phyloP scores from a whole-genome alignment of 2,329 filamentous ascomycete species.

The Ambrosiella beaveri region DNA sequence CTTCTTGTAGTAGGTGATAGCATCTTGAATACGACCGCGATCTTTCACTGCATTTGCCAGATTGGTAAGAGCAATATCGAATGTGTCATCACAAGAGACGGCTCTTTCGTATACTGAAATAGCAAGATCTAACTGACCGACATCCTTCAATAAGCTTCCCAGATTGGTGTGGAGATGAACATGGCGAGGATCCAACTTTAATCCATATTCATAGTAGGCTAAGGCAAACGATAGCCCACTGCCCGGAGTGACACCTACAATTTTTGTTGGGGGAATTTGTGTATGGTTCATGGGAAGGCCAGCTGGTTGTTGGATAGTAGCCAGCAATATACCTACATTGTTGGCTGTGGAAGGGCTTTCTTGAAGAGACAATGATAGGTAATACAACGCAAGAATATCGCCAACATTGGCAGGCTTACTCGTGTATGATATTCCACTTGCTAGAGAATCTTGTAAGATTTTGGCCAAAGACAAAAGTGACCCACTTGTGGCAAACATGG shows the following conservation, averaged over 20 bases:
- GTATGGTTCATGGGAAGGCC: slow-evolving; percentile 15
- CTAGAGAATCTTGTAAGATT: slow-evolving; percentile 93
- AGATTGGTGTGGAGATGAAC: slow-evolving; percentile 95
- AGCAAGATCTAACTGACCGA: slow-evolving; percentile 77
- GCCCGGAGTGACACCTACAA: slow-evolving; percentile 54
- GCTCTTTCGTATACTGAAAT: slow-evolving; percentile 97
- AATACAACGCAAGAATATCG: slow-evolving; percentile 88
- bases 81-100: slow-evolving; percentile 78
- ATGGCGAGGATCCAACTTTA: slow-evolving; percentile 71
- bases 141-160: slow-evolving; percentile 87
- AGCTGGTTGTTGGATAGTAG: slow-evolving; percentile 61
- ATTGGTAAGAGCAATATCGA: slow-evolving; percentile 93
- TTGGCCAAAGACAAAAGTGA: slow-evolving; percentile 87
- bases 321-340: slow-evolving; percentile 93
- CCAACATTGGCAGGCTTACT: slow-evolving; percentile 54
- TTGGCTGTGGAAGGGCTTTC: slow-evolving; percentile 96
- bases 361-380: slow-evolving; percentile 82
- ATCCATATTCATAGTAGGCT: slow-evolving; percentile 87
- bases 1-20: slow-evolving; percentile 78
- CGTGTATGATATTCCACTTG: slow-evolving; percentile 45
- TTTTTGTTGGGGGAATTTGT: not conserved
- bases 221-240: slow-evolving; percentile 79
- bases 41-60: slow-evolving; percentile 96
- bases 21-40: slow-evolving; percentile 78
- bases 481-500: slow-evolving; percentile 87